Conservation (phyloP, 1,284 basidiomycete genomes). For the Apiotrichum montevideense region DNA sequence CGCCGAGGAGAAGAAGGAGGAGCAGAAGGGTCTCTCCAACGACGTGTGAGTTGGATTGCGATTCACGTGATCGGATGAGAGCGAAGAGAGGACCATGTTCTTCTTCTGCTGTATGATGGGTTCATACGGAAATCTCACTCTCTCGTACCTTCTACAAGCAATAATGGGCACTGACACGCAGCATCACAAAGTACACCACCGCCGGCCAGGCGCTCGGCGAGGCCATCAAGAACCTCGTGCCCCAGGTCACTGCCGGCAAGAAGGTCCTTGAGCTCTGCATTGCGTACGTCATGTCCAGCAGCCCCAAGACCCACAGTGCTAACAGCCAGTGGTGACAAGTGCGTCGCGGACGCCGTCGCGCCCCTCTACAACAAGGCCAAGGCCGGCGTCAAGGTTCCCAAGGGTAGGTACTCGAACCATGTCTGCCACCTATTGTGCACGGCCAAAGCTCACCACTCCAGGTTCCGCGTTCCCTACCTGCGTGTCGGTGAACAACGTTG, state of each 20-base stretch:
- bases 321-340: constrained; percentile 64
- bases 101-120: too few relatives aligned
- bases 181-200: constrained; percentile 57
- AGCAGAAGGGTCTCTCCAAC: constrained; percentile 44
- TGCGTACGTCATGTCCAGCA: constrained; percentile 48
- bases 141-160: not conserved
- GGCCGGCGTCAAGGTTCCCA: constrained; percentile 77
- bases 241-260: constrained; percentile 70
- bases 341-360: constrained; percentile 76
- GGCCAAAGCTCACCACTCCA: constrained; percentile 36
- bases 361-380: constrained; percentile 84
- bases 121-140: too few relatives aligned
- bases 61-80: too few relatives aligned
- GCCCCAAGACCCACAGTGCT: too few relatives aligned
- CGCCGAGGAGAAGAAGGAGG: constrained; percentile 31
- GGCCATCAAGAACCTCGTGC: constrained; percentile 79
- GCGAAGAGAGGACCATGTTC: too few relatives aligned
- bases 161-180: constrained; percentile 13
- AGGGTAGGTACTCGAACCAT: constrained; percentile 56
- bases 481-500: constrained; percentile 75
- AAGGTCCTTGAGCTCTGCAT: constrained; percentile 78
- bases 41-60: constrained; percentile 36
- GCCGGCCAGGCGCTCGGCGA: constrained; percentile 84
- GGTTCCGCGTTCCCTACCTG: constrained; percentile 91
- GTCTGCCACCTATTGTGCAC: not conserved